Evolutionary conservation across 805 yeast species (phyloP), one percentile per base, ranked within the genome.

Genomic region (Yarrowia keelungensis): DNA sequence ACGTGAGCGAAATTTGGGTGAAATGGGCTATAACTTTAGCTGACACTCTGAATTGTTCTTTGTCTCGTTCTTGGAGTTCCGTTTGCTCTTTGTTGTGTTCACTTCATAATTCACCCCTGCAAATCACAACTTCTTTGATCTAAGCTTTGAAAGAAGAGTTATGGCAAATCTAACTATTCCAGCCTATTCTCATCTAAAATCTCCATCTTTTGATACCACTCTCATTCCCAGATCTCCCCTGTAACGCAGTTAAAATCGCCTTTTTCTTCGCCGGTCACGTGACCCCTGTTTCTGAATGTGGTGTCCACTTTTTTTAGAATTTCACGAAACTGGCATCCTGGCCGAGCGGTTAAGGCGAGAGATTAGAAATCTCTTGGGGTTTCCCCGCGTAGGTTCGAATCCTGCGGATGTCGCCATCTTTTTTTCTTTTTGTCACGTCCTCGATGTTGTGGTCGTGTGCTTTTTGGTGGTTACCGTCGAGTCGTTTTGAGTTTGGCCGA

Each of bases 291-390:
- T 12, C 32, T 3, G 9, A 15, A 12, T 10, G 50, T 7, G 15
- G 3, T 7, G 9, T 15, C 15, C 51, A 22, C 26, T 26, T 22
- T 47, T 47, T 14, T 16, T 5, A 10, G 10, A 22, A 47, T 22
- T 22, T 26, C 35, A 8, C 16, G 51, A 47, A 50, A n/a, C 3
- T 32, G 64, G 64, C 64, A 58, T n/a, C 64, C 64, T 58, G 64
- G 64, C 64, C 64, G 64, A 58, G 64, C 64, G 64, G 64, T 58
- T 58, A 58, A 58, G 64, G 64, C 64, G 64, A 58, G 64, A 58
- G 64, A 58, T 58, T 58, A 58, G 64, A 58, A 58, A 58, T 58
- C 50, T 58, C 50, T 58, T 58, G 50, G 62, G 62, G 62, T 56
- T 56, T 56, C 62, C 62, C 62, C 62, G 62, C 62, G 62, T 56